Evolutionary conservation across 2,329 filamentous ascomycete species (phyloP), one percentile per base, ranked within the genome.

Genomic region (Alternaria triticimaculans): DNA sequence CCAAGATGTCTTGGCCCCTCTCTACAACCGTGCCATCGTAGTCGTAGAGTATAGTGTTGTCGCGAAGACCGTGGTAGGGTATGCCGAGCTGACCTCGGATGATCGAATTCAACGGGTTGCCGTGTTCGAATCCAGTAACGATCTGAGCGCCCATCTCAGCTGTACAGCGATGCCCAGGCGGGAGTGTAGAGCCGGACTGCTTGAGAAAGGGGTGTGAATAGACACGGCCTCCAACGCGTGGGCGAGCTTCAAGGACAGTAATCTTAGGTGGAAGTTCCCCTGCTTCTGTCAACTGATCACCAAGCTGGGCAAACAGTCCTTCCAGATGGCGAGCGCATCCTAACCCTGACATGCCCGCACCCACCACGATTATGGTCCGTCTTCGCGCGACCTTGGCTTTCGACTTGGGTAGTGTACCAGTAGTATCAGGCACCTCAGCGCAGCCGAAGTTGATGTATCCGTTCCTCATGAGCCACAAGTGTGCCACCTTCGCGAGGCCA

Each of bases 131-230:
- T 0, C 96, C 96, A 33, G 96, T 97, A 65, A 99, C 94, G 64
- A 99, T 98, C 86, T 99, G 97, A 59, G 95, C 96, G 26, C 96
- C 96, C 90, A 97, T 96, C 79, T 99, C 96, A 30, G 93, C 96
- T 20, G 94, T 98, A 75, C 91, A 91, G 55, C 81, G 87, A 78
- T 86, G 87, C 80, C 84, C 76, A 69, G 84, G 73, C 76, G 84
- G 81, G 76, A 88, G 71, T 68, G 82, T 80, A 75, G 84, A 76
- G 60, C 84, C 80, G 78, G 87, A 79, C 83, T 91, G 82, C 83
- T 89, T 85, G 84, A 82, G 83, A 64, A 90, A 79, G 50, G 87
- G 88, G 76, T 90, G 93, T 57, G 96, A 99, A 80, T 97, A 98
- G 20, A 99, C 93, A 69, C 96, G 89, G 44, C 96, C 96, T 44